Percentiles rank a stretch among this genome's conserved stretches.
Evolutionary conservation across 2,329 filamentous ascomycete genomes (phyloP).

Genomic region (Paecilomyces dactylethromorphus): DNA sequence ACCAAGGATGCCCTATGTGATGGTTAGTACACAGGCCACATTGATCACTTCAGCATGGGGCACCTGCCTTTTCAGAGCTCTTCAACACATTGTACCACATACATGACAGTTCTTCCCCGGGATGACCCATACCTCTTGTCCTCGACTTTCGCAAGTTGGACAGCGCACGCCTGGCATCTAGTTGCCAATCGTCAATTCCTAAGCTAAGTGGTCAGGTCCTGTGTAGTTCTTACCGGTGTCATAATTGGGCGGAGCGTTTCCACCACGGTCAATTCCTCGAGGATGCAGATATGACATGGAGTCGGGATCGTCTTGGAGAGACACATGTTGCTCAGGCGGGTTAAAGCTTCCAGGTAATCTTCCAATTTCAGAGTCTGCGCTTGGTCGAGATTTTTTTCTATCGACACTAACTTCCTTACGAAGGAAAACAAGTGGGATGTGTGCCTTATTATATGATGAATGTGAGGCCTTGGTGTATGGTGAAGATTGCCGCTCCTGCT

Average conservation of each 20-base stretch:
- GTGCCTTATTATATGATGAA: neutral
- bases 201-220: neutral
- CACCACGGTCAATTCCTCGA: neutral
- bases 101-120: conserved; percentile 40
- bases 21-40: neutral
- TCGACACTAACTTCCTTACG: neutral
- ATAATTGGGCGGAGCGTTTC: conserved; percentile 12
- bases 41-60: neutral
- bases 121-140: conserved; percentile 39
- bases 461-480: neutral
- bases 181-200: neutral
- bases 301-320: neutral
- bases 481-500: neutral
- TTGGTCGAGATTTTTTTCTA: neutral
- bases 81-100: conserved; percentile 29
- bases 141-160: conserved; percentile 28
- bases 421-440: neutral
- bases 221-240: neutral
- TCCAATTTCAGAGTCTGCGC: neutral
- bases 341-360: neutral
- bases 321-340: neutral
- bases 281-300: neutral
- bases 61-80: conserved; percentile 6
- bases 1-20: neutral
- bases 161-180: conserved; percentile 42